phyloP scores from a whole-genome alignment of 495 filamentous ascomycete species.

The Cercophora sp. region DNA sequence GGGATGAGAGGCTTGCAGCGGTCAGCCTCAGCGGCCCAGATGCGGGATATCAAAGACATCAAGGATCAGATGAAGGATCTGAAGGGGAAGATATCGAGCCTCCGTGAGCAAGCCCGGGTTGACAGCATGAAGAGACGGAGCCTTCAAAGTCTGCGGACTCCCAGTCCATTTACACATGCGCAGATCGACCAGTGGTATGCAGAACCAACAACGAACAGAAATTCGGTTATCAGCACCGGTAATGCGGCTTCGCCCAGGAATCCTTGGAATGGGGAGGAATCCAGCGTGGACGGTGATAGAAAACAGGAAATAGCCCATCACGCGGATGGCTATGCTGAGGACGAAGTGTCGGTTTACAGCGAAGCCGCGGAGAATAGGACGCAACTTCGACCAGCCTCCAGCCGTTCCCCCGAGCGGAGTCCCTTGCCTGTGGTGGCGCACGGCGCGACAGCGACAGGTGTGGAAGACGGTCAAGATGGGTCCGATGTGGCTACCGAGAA shows the following conservation, averaged over 20 bases:
- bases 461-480: slow-evolving; percentile 5
- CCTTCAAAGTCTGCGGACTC: slow-evolving; percentile 75
- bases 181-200: slow-evolving; percentile 66
- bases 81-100: slow-evolving; percentile 81
- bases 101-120: slow-evolving; percentile 77
- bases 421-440: background rate
- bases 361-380: slow-evolving; percentile 11
- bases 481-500: slow-evolving; percentile 38
- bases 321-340: slow-evolving; percentile 12
- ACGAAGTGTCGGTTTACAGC: slow-evolving; percentile 22
- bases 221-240: slow-evolving; percentile 16
- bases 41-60: slow-evolving; percentile 77
- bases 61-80: slow-evolving; percentile 92
- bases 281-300: slow-evolving; percentile 24
- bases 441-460: background rate
- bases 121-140: slow-evolving; percentile 81
- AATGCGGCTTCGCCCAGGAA: slow-evolving; percentile 15
- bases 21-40: slow-evolving; percentile 61
- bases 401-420: slow-evolving; percentile 12
- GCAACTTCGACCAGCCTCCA: slow-evolving; percentile 8
- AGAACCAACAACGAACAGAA: slow-evolving; percentile 36
- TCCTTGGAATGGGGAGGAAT: slow-evolving; percentile 35
- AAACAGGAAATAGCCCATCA: background rate
- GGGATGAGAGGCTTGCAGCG: slow-evolving; percentile 39
- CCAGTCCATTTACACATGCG: slow-evolving; percentile 78